Evolutionary conservation across 768 basidiomycete species (phyloP).

Genomic region (Gloeopeniophorella convolvens): DNA sequence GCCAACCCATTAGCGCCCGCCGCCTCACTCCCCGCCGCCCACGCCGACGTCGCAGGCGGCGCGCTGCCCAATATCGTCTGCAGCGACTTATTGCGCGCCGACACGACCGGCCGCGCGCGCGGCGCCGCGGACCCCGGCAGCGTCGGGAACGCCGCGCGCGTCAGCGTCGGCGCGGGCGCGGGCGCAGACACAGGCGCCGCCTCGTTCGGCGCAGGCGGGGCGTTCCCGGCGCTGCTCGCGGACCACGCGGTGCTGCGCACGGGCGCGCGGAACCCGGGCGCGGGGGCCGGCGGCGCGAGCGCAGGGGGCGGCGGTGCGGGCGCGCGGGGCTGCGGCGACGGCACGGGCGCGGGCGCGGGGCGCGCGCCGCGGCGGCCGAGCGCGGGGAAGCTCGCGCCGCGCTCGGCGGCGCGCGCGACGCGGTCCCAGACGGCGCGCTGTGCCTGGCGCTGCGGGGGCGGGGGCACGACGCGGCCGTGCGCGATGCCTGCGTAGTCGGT

Average conservation of each 20-base stretch:
- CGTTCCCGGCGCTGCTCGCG: constrained; percentile 13
- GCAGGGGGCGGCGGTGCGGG: constrained; percentile 30
- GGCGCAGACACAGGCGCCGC: constrained; percentile 17
- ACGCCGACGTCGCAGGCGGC: constrained; percentile 29
- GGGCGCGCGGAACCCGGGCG: constrained; percentile 32
- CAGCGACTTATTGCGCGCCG: constrained; percentile 61
- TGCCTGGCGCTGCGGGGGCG: constrained; percentile 47
- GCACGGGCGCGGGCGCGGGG: no score
- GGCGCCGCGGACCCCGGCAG: constrained; percentile 43
- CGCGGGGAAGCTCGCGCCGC: constrained; percentile 28
- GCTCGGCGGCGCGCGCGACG: constrained; percentile 73
- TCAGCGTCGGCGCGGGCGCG: constrained; percentile 40
- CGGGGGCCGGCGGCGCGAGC: constrained; percentile 15
- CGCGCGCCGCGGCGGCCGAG: constrained; percentile 21
- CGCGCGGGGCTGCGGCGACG: constrained; percentile 8
- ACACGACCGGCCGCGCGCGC: constrained; percentile 36
- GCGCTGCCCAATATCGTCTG: constrained; percentile 58
- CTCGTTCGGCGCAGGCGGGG: constrained; percentile 4
- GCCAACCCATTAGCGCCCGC: no score
- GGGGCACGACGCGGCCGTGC: constrained; percentile 69
- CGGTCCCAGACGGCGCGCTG: constrained; percentile 78
- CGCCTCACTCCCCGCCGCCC: constrained; percentile 23
- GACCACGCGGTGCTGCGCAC: constrained; percentile 20
- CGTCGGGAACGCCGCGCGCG: constrained; percentile 59
- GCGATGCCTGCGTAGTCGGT: constrained; percentile 74